Percentiles rank a stretch among this genome's conserved stretches.
Evolutionary conservation across 176 grass and related monocot genomes (phyloP).

Genomic region (Hyparrhenia diplandra): DNA sequence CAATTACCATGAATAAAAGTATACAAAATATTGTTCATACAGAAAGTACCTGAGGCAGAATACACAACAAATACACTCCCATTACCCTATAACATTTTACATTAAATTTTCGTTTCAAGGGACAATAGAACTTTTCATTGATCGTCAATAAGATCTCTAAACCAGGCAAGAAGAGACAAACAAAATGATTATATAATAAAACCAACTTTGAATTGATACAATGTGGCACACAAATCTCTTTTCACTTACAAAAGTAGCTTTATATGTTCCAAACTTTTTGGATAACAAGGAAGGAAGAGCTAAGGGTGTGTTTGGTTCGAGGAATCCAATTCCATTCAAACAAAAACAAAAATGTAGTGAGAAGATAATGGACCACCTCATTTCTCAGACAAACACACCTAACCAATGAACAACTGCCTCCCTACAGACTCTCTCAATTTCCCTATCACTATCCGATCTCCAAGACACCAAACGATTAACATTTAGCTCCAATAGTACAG

Average conservation of each 20-base stretch:
- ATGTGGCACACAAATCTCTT: background rate
- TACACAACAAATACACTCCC: constrained; percentile 1
- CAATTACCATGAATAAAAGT: background rate
- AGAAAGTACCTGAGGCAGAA: background rate
- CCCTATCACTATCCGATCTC: background rate
- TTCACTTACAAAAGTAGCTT: background rate
- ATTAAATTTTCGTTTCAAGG: background rate
- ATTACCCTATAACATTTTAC: background rate
- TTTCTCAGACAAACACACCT: background rate
- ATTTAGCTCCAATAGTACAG: background rate
- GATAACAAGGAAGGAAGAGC: background rate
- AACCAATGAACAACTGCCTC: background rate
- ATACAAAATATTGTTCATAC: background rate
- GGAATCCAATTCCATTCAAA: too few relatives aligned
- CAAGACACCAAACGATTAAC: background rate
- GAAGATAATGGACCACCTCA: too few relatives aligned
- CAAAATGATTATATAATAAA: background rate
- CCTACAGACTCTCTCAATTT: background rate
- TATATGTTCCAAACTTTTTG: background rate
- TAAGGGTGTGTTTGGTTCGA: too few relatives aligned
- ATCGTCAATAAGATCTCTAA: background rate
- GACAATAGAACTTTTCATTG: background rate
- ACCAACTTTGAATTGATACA: background rate
- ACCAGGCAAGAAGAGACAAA: background rate
- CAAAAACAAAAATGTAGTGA: too few relatives aligned